Percentiles rank a stretch among this genome's conserved stretches.
Conservation (phyloP, 2,329 filamentous ascomycete genomes). For the Bertia moriformis region DNA sequence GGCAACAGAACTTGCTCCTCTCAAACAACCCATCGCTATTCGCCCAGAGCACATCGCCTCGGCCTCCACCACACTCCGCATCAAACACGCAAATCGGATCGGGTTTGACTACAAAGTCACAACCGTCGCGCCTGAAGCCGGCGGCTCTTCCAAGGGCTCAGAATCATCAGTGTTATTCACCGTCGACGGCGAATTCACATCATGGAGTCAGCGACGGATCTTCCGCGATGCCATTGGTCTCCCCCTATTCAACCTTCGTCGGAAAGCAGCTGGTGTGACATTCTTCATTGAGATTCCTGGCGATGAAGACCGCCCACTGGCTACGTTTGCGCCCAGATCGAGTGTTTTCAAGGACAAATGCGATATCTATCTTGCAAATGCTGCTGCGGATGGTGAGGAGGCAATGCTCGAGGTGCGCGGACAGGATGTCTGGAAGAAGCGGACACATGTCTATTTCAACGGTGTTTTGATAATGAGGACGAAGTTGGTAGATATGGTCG, state of each 20-base stretch:
- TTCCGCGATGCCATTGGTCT: constrained; percentile 8
- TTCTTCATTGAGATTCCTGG: constrained; percentile 8
- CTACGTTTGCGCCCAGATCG: constrained; percentile 5
- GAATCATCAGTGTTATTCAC: not conserved
- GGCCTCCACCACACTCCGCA: not conserved
- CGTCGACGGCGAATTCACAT: not conserved
- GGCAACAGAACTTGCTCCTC: not conserved
- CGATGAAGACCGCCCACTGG: constrained; percentile 4
- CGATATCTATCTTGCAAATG: constrained; percentile 7
- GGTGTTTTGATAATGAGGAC: constrained; percentile 7
- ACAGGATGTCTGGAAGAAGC: constrained; percentile 8
- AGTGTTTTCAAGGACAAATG: constrained; percentile 8
- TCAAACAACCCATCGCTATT: not conserved
- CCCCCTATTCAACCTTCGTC: constrained; percentile 8
- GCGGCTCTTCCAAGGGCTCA: not conserved
- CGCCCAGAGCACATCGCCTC: not conserved
- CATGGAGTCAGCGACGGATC: constrained; percentile 4
- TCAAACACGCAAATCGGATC: not conserved
- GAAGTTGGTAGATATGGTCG: constrained; percentile 5
- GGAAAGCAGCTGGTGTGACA: constrained; percentile 6
- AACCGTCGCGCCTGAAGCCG: not conserved
- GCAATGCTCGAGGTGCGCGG: constrained; percentile 5
- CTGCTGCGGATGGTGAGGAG: constrained; percentile 4
- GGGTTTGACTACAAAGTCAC: not conserved
- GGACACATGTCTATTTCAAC: constrained; percentile 6